Evolutionary conservation across 192 early-diverging fungal genomes (phyloP).

Genomic region (Chytriomyces sp.): DNA sequence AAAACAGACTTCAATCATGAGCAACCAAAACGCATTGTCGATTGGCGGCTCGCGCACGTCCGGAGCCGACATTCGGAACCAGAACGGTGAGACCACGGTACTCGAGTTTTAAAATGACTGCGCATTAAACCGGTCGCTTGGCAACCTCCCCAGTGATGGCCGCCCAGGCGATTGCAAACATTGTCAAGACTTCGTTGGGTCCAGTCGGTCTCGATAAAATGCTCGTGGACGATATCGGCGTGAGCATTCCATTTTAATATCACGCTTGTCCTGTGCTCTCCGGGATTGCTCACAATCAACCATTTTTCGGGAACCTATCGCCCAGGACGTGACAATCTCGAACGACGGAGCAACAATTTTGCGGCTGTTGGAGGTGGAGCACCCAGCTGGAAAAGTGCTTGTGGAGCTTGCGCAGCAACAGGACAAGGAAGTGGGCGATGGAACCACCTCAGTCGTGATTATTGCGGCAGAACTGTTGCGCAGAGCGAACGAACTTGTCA

Average conservation of each 20-base stretch:
- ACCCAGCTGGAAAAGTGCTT: constrained; percentile 94
- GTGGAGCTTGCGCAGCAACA: constrained; percentile 99
- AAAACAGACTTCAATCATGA: constrained; percentile 14
- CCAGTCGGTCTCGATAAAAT: constrained; percentile 99
- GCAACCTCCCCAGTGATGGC: constrained; percentile 78
- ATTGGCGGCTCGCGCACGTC: constrained; percentile 89
- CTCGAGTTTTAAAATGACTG: neutral
- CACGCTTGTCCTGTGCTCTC: neutral
- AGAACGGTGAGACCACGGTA: constrained; percentile 78
- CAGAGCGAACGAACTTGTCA: constrained; percentile 95
- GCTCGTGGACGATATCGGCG: constrained; percentile 99
- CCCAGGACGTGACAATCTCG: constrained; percentile 95
- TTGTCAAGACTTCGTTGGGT: constrained; percentile 96
- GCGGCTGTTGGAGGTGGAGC: constrained; percentile 95
- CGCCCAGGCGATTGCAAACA: constrained; percentile 93
- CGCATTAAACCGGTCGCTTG: neutral
- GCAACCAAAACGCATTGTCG: constrained; percentile 62
- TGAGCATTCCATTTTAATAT: constrained; percentile 42
- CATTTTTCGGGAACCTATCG: neutral
- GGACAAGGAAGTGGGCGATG: constrained; percentile 99
- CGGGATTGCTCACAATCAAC: neutral
- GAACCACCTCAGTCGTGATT: constrained; percentile 98
- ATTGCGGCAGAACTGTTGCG: constrained; percentile 96
- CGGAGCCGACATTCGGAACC: constrained; percentile 87
- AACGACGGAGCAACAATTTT: constrained; percentile 99